Evolutionary conservation across 371 early-diverging fungal species (phyloP), one percentile per base, ranked within the genome.

Genomic region (Saksenaea vasiformis): DNA sequence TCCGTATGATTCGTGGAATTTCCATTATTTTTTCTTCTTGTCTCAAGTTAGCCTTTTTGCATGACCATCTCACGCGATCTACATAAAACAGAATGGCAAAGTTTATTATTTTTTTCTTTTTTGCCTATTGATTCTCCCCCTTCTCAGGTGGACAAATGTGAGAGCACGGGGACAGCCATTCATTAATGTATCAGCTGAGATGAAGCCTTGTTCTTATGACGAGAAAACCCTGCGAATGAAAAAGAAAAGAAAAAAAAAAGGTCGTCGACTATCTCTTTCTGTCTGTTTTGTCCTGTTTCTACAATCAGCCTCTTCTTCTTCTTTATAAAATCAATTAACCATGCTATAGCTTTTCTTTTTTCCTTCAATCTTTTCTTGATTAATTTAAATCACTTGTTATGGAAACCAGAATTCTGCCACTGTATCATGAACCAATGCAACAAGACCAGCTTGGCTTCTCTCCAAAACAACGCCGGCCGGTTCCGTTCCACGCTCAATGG

Each of bases 401-500:
- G 51, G 51, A 47, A 47, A 47, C 51, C 51, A 47, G 51, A 47
- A 47, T 22, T 19, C 11, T 47, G 22, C 51, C 51, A 4, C 51
- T 22, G 10, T 47, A 47, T 26, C 22, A 47, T 47, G 22, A 19
- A 22, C 5, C 51, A 0, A 47, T 47, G 5, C 51, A 22, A 47
- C 51, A 47, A 47, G 39, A 39, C 39, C 39, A 39, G 11, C n/a
- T 14, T 9, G 24, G 24, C 22, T 22, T 22, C 9, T 47, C 51
- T 22, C 8, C 22, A n/a, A 47, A 39, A 39, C 22, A 10, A 47
- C 51, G 51, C 22, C 51, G 51, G 27, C 10, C 51, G 2, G 9
- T 47, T 7, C 51, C 51, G 19, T 67, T 67, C 27, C 67, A 67
- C 35, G 67, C 67, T 5, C 70, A 70, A 57, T 70, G 70, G 70